phyloP scores from a whole-genome alignment of 805 yeast genomes.

The Candida anglica region DNA sequence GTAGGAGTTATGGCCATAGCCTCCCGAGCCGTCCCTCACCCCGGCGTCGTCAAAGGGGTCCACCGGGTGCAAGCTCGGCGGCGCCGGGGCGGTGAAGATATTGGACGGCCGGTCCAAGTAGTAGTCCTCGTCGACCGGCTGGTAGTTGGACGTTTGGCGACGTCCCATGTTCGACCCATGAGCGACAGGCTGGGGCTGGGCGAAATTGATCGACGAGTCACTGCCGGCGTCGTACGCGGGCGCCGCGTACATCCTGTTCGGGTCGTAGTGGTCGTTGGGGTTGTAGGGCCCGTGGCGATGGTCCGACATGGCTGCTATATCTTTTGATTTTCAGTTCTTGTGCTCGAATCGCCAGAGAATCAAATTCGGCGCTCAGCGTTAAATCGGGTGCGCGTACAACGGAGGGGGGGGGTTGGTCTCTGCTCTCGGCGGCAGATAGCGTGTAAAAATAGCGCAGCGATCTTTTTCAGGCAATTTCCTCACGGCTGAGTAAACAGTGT shows the following conservation, averaged over 20 bases:
- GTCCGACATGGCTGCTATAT: constrained; percentile 2
- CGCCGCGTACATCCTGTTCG: neutral
- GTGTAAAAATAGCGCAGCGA: too few species aligned
- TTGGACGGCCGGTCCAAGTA: constrained; percentile 19
- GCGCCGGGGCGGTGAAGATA: constrained; percentile 21
- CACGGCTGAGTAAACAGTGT: too few species aligned
- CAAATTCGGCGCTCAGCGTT: too few species aligned
- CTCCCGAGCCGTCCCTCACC: too few species aligned
- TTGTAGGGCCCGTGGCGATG: neutral
- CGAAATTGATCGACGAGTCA: constrained; percentile 13
- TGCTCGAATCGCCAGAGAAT: too few species aligned
- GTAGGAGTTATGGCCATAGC: constrained; percentile 11
- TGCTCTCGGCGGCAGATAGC: too few species aligned
- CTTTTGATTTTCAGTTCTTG: too few species aligned
- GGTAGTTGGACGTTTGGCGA: constrained; percentile 18
- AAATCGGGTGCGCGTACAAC: too few species aligned
- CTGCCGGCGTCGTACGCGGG: neutral
- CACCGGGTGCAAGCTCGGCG: constrained; percentile 6
- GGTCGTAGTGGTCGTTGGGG: constrained; percentile 1
- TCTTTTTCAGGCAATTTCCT: too few species aligned
- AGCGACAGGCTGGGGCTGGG: constrained; percentile 24
- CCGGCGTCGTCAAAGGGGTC: constrained; percentile 14
- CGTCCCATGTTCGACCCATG: constrained; percentile 9
- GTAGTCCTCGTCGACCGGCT: constrained; percentile 13
- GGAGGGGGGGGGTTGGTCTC: too few species aligned